phyloP scores from a whole-genome alignment of 176 grass and related monocot species.

The Pontederia paniculata region DNA sequence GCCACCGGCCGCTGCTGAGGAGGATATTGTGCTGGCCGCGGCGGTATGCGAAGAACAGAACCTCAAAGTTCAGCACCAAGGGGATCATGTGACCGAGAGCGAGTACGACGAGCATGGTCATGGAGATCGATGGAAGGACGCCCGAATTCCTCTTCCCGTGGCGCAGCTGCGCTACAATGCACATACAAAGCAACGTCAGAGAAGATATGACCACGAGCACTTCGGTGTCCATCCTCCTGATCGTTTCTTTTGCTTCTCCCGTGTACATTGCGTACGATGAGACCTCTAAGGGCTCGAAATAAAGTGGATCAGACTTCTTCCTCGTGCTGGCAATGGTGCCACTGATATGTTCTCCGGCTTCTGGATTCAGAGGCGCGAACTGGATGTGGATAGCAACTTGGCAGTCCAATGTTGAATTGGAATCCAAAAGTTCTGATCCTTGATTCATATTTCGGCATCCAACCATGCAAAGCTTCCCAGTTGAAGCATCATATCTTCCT shows the following conservation, averaged over 20 bases:
- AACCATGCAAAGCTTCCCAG: conserved; percentile 32
- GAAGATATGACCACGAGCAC: conserved; percentile 28
- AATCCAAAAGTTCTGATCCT: neutral
- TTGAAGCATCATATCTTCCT: conserved; percentile 45
- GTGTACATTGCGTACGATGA: conserved; percentile 3
- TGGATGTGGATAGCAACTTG: conserved; percentile 27
- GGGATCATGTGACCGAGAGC: conserved; percentile 32
- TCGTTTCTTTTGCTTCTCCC: neutral
- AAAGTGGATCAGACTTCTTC: conserved; percentile 26
- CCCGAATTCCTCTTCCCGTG: conserved; percentile 22
- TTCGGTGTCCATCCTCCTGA: conserved; percentile 28
- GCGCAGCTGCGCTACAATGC: conserved; percentile 29
- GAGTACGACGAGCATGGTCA: conserved; percentile 39
- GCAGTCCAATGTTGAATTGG: conserved; percentile 26
- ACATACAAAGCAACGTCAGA: conserved; percentile 35
- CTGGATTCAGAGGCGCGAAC: conserved; percentile 16
- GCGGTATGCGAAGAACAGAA: too few relatives aligned
- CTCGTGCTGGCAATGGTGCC: conserved; percentile 56
- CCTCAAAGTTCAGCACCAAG: conserved; percentile 36
- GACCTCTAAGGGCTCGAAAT: conserved; percentile 33
- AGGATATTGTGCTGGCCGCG: neutral
- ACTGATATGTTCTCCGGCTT: neutral
- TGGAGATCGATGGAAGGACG: conserved; percentile 27
- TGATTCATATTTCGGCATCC: conserved; percentile 27
- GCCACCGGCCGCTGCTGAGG: conserved; percentile 1